Conservation (phyloP, 768 basidiomycete species). For the Suillus subluteus region DNA sequence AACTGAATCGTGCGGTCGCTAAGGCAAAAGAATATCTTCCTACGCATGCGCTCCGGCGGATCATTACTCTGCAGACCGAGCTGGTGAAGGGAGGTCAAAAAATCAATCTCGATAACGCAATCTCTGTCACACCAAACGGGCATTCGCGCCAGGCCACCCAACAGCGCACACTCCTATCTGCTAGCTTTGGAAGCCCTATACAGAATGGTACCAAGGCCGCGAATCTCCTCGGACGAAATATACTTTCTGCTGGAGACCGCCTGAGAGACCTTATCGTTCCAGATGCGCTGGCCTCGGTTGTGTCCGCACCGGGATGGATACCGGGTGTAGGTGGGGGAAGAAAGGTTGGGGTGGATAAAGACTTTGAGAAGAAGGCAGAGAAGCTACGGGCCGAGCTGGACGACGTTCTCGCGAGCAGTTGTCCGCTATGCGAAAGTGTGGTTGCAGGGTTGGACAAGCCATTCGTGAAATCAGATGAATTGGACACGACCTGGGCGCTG, state of each 20-base stretch:
- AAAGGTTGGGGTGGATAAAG: slow-evolving; percentile 46
- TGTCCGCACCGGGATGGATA: slow-evolving; percentile 80
- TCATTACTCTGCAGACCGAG: slow-evolving; percentile 84
- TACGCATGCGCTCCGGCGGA: slow-evolving; percentile 77
- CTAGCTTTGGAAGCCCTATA: slow-evolving; percentile 65
- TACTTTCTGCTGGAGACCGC: slow-evolving; percentile 87
- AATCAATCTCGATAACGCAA: slow-evolving; percentile 36
- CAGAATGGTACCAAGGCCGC: slow-evolving; percentile 69
- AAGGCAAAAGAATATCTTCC: slow-evolving; percentile 94
- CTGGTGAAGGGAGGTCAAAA: slow-evolving; percentile 60
- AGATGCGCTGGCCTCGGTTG: slow-evolving; percentile 85
- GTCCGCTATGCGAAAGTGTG: slow-evolving; percentile 93
- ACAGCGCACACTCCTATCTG: slow-evolving; percentile 73
- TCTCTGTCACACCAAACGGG: slow-evolving; percentile 37
- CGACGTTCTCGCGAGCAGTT: slow-evolving; percentile 83
- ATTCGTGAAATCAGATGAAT: slow-evolving; percentile 80
- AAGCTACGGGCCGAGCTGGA: slow-evolving; percentile 85
- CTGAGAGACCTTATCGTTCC: slow-evolving; percentile 92
- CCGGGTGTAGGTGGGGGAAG: slow-evolving; percentile 62
- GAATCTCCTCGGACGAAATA: slow-evolving; percentile 72
- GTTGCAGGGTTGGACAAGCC: slow-evolving; percentile 85
- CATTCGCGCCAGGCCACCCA: slow-evolving; percentile 47
- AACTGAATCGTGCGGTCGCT: slow-evolving; percentile 18
- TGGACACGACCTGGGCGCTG: slow-evolving; percentile 77
- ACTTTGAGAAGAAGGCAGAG: slow-evolving; percentile 66